Evolutionary conservation across 2,329 filamentous ascomycete species (phyloP).

Genomic region (Daldinia sp.): DNA sequence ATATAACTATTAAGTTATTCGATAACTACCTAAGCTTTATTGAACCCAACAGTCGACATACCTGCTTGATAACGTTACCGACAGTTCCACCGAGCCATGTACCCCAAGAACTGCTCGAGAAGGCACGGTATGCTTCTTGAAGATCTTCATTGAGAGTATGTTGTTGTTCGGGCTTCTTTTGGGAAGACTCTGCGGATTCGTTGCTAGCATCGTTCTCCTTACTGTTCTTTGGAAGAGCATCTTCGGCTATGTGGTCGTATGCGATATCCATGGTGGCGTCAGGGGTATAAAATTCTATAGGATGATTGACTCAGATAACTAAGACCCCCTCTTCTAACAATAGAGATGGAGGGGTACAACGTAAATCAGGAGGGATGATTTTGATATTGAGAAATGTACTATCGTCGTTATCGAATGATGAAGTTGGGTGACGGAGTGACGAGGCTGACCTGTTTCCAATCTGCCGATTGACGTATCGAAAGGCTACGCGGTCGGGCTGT

Average conservation of each 20-base stretch:
- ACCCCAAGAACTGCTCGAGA: conserved; percentile 93
- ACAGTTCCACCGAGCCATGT: conserved; percentile 88
- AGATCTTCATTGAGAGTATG: conserved; percentile 83
- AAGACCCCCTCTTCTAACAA: conserved; percentile 31
- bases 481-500: conserved; percentile 21
- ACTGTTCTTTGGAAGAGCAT: conserved; percentile 73
- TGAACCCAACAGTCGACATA: conserved; percentile 54
- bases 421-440: conserved; percentile 38
- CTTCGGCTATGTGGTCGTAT: conserved; percentile 96
- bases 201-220: conserved; percentile 23
- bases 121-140: conserved; percentile 94
- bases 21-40: conserved; percentile 18
- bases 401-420: conserved; percentile 25
- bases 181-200: conserved; percentile 58
- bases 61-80: conserved; percentile 93
- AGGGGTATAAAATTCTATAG: conserved; percentile 35
- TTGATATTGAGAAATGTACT: conserved; percentile 1
- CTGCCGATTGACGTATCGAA: conserved; percentile 47
- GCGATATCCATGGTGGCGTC: conserved; percentile 83
- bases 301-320: conserved; percentile 13
- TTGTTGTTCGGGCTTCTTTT: conserved; percentile 56
- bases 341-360: conserved; percentile 29
- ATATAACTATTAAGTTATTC: conserved; percentile 38
- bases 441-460: conserved; percentile 47
- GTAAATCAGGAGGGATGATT: conserved; percentile 23